Percentiles rank a stretch among this genome's conserved stretches.
These are phyloP conservation scores for Acer negundo DNA, from an alignment of 345 rosid genomes.

Conservation along the genomic window DNA sequence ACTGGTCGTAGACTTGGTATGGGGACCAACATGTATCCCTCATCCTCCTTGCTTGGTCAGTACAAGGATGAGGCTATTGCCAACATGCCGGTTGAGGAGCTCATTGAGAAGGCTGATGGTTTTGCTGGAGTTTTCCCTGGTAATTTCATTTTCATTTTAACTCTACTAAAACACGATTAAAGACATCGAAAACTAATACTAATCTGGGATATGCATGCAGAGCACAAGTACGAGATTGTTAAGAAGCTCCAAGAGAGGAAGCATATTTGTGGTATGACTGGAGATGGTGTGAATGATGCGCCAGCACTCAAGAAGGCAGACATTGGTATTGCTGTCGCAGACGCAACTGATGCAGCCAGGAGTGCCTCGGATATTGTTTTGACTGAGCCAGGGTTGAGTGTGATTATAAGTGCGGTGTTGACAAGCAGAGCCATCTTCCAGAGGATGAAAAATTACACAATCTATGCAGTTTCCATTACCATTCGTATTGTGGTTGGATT, in stretches of 20 bases:
- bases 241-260: conserved; percentile 74
- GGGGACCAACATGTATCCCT: conserved; percentile 91
- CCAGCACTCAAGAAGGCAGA: conserved; percentile 84
- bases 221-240: conserved; percentile 82
- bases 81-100: conserved; percentile 61
- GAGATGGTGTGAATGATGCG: conserved; percentile 88
- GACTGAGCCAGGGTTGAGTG: conserved; percentile 81
- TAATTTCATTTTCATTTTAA: conserved; percentile 27
- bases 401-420: conserved; percentile 70
- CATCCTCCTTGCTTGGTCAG: conserved; percentile 65
- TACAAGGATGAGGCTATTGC: conserved; percentile 58
- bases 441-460: conserved; percentile 93
- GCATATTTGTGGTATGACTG: conserved; percentile 86
- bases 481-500: conserved; percentile 83
- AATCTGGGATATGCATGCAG: conserved; percentile 32
- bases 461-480: conserved; percentile 84
- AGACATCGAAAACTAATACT: not conserved
- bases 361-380: conserved; percentile 80
- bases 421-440: conserved; percentile 88
- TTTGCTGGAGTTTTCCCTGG: conserved; percentile 93
- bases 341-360: conserved; percentile 85
- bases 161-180: not conserved
- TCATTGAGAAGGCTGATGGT: conserved; percentile 83
- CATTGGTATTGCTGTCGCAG: conserved; percentile 81
- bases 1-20: conserved; percentile 90